Conservation (phyloP, 139 green algal species). For the Gonium pectorale region DNA sequence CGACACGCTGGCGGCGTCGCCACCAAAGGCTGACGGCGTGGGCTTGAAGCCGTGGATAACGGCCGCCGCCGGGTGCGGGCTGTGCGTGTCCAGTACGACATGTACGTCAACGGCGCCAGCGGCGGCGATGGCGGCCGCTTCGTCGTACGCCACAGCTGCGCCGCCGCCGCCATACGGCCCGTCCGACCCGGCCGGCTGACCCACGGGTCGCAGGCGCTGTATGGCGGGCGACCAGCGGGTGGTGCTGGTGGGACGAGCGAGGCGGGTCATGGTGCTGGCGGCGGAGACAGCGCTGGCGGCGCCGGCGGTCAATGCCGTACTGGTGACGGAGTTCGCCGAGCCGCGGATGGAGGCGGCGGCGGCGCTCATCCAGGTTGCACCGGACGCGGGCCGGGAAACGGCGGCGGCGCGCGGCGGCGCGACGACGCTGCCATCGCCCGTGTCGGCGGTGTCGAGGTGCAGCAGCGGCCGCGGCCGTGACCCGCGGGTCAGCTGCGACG, state of each 20-base stretch:
- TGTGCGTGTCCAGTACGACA: conserved; percentile 16
- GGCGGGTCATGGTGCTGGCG: background rate
- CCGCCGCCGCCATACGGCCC: background rate
- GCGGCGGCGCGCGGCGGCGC: no score
- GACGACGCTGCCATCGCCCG: no score
- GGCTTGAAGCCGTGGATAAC: background rate
- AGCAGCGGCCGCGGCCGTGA: no score
- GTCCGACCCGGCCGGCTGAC: background rate
- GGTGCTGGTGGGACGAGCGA: background rate
- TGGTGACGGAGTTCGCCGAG: no score
- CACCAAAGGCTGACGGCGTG: background rate
- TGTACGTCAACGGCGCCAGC: background rate
- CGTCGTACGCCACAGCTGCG: background rate
- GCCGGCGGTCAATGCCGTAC: no score
- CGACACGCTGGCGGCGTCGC: background rate
- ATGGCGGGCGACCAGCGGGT: conserved; percentile 39
- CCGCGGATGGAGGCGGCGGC: no score
- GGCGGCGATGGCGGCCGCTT: background rate
- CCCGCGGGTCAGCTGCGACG: no score
- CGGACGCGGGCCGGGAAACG: no score
- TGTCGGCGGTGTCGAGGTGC: no score
- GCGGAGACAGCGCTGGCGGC: conserved; percentile 3
- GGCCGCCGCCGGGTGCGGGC: conserved; percentile 7
- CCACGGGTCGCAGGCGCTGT: conserved; percentile 11
- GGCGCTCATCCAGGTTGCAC: no score